Evolutionary conservation across 2,329 filamentous ascomycete genomes (phyloP), one percentile per base, ranked within the genome.

Genomic region (Basipetospora chlamydospora): DNA sequence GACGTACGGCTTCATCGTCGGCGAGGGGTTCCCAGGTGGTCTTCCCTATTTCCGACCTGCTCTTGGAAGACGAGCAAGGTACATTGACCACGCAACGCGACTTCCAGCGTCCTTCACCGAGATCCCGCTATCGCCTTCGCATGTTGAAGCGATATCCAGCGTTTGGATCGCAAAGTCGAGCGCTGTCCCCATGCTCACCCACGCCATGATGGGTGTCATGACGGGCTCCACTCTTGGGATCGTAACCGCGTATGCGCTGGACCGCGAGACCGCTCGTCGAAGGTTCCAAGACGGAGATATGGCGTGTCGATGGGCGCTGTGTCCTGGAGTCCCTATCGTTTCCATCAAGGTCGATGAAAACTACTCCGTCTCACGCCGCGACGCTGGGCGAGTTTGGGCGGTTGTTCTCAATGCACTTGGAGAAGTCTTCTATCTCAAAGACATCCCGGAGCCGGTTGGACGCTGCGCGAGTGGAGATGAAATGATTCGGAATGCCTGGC

Each of bases 381-480:
- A 70, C 4, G 64, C 77, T 34, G 71, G 73, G 10, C 77, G 87
- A 20, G 71, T 90, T 10, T 96, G 86, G 85, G 85, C 83, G n/a
- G 79, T 88, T 28, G 83, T 76, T n/a, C 59, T 98, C 36, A 98
- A 98, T 52, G 88, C 90, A 0, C 64, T 98, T 7, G 90, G 90
- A 2, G 90, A 98, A 54, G 64, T 94, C 0, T 96, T 80, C 54
- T 94, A 88, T 46, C 63, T 96, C 2, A 80, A 72, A 2, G 76
- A 83, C 33, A 66, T 78, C 6, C 85, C 84, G 0, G 65, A 66
- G 25, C 61, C 68, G 15, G 62, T 70, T 6, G 46, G 63, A 4
- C 60, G 64, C 22, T 65, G 66, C 39, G 55, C 56, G 25, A 66
- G 60, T 43, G 53, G 58, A 3, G 64, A 77, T 25, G 67, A 80